Base-by-base conservation (phyloP, 1,139 yeast species). In the Blastobotrys ciferrii region DNA sequence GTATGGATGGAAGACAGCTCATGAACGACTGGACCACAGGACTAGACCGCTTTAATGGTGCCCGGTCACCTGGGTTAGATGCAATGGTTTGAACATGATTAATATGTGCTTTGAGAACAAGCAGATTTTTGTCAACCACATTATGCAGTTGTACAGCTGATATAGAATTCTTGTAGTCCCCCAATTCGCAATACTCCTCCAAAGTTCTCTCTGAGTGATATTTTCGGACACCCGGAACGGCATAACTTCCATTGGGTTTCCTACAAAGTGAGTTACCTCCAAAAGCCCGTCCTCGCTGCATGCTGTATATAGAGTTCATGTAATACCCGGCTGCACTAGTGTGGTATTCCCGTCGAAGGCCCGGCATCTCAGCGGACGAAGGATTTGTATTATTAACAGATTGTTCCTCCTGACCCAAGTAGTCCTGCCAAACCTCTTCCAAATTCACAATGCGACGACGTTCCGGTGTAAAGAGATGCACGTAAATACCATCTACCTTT, bases 391-490 rank as follows among this genome's bases (percentile, higher is more conserved):
- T n/a, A n/a, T n/a, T n/a, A n/a, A n/a, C n/a, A n/a, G n/a, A n/a
- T n/a, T n/a, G n/a, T n/a, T 36, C 31, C 13, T 28, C 39, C 45
- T 36, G 28, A n/a, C 35, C 48, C 18, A 42, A 18, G 15, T 42
- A 25, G 17, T 19, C 31, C 37, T 37, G 37, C 81, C 87, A 87
- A 43, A 88, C 63, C 32, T 75, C 72, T 63, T 89, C 96, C 59
- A 91, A 73, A 56, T 84, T 79, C 52, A 91, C 68, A 52, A 79
- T 83, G 18, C 66, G 63, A 51, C 97, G 72, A 65, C 94, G 78
- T 33, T 80, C 81, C 9, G 75, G 72, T 0, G 96, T 87, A 59
- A 91, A 68, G 41, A 91, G 68, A 65, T 91, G 95, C 35, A 89
- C 75, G 50, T 75, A 77, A 2, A 87, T 74, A 20, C 80, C 80